Conservation (phyloP, 129 eudicot species). For the Solidago caesia region DNA sequence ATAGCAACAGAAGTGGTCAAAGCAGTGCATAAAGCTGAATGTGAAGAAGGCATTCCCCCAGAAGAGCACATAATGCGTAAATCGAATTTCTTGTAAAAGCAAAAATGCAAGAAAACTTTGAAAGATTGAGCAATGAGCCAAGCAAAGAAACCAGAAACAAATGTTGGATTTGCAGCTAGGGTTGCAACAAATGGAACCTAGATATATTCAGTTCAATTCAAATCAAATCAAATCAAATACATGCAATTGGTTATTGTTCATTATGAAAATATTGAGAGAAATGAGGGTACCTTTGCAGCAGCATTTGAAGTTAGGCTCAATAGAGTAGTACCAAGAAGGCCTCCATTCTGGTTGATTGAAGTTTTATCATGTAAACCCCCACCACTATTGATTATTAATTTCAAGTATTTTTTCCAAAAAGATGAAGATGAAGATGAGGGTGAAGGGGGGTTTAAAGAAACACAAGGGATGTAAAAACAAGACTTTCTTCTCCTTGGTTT, state of each 20-base stretch:
- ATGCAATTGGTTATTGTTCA: too few relatives aligned
- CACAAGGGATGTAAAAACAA: too few relatives aligned
- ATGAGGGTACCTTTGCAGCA: slow-evolving; percentile 56
- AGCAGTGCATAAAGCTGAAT: slow-evolving; percentile 83
- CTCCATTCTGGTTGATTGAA: slow-evolving; percentile 45
- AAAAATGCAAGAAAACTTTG: slow-evolving; percentile 73
- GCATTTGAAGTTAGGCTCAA: slow-evolving; percentile 54
- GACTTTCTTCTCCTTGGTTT: too few relatives aligned
- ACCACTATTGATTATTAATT: too few relatives aligned
- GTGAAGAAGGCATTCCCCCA: slow-evolving; percentile 98
- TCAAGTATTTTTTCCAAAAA: too few relatives aligned
- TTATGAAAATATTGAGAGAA: background rate
- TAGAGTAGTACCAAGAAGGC: slow-evolving; percentile 58
- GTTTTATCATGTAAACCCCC: too few relatives aligned
- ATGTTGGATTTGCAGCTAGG: slow-evolving; percentile 76
- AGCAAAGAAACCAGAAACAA: slow-evolving; percentile 75
- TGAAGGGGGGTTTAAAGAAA: too few relatives aligned
- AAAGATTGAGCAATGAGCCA: slow-evolving; percentile 70
- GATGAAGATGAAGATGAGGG: too few relatives aligned
- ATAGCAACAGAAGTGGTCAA: slow-evolving; percentile 84
- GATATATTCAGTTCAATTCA: too few relatives aligned
- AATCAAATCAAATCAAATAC: too few relatives aligned
- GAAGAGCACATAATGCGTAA: slow-evolving; percentile 69
- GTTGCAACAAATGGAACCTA: slow-evolving; percentile 48
- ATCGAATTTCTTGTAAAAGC: slow-evolving; percentile 80